Conservation (phyloP, 306 rosid species). For the Casuarina cunninghamiana region DNA sequence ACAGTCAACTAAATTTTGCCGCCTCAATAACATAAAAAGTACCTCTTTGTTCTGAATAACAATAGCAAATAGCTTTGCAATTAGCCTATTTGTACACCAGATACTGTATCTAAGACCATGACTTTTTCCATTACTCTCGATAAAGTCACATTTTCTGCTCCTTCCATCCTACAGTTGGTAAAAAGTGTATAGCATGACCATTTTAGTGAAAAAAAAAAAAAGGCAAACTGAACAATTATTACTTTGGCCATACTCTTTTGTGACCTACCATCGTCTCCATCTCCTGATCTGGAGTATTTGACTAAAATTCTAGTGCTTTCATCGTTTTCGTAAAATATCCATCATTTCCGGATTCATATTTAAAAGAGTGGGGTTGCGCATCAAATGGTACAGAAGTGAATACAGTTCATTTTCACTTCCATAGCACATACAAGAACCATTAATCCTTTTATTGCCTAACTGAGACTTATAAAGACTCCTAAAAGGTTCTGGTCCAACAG, state of each 20-base stretch:
- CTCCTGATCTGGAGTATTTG: background rate
- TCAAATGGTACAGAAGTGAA: background rate
- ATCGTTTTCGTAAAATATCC: background rate
- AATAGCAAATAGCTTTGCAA: background rate
- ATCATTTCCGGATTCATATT: background rate
- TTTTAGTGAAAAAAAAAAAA: background rate
- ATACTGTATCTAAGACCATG: background rate
- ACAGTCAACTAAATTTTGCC: background rate
- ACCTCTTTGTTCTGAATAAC: background rate
- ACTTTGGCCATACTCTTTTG: background rate
- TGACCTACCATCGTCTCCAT: background rate
- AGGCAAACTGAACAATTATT: background rate
- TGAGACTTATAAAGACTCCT: constrained; percentile 2
- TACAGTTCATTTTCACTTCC: constrained; percentile 11
- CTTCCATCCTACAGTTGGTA: too few relatives aligned
- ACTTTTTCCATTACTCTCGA: background rate
- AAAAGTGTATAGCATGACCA: background rate
- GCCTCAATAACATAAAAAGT: background rate
- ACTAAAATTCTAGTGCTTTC: background rate
- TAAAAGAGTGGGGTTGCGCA: background rate
- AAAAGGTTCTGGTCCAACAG: background rate
- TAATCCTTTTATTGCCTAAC: constrained; percentile 12
- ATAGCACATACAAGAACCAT: background rate
- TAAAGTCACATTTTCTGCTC: background rate
- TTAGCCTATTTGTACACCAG: background rate